These are phyloP conservation scores for Gamarada debralockiae DNA, from an alignment of 495 filamentous ascomycete genomes.

Conservation along the genomic window DNA sequence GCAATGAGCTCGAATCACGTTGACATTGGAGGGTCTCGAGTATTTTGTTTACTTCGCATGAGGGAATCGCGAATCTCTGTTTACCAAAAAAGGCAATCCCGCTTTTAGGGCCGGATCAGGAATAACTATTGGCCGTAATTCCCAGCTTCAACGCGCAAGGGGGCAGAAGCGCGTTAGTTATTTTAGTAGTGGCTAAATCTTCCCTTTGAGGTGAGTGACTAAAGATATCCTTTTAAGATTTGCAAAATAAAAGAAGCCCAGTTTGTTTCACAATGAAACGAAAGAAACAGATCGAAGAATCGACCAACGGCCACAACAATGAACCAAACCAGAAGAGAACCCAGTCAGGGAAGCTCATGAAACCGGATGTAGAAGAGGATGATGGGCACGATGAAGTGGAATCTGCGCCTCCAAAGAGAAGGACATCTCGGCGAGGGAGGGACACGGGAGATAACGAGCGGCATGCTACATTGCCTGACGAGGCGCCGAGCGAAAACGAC, in stretches of 20 bases:
- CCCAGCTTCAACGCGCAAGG: too few relatives aligned
- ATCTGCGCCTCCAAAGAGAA: background rate
- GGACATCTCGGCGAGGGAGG: background rate
- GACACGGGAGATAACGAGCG: background rate
- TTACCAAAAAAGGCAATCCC: too few relatives aligned
- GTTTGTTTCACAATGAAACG: slow-evolving; percentile 16
- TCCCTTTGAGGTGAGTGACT: too few relatives aligned
- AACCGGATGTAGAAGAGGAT: background rate
- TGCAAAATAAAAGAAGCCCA: background rate
- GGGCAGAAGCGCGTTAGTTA: too few relatives aligned
- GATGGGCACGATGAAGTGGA: background rate
- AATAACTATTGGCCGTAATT: too few relatives aligned
- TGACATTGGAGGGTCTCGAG: too few relatives aligned
- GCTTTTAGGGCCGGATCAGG: too few relatives aligned
- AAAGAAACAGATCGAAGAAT: slow-evolving; percentile 11
- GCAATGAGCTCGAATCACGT: too few relatives aligned
- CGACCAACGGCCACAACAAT: background rate
- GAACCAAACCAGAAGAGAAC: slow-evolving; percentile 7
- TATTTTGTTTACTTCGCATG: too few relatives aligned
- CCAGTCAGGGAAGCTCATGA: background rate
- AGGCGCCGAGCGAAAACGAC: background rate
- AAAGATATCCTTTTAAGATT: too few relatives aligned
- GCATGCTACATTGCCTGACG: background rate
- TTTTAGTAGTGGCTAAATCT: too few relatives aligned
- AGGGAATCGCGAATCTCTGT: too few relatives aligned